Evolutionary conservation across 805 yeast species (phyloP).

Genomic region (Citeromyces nyonsensis): DNA sequence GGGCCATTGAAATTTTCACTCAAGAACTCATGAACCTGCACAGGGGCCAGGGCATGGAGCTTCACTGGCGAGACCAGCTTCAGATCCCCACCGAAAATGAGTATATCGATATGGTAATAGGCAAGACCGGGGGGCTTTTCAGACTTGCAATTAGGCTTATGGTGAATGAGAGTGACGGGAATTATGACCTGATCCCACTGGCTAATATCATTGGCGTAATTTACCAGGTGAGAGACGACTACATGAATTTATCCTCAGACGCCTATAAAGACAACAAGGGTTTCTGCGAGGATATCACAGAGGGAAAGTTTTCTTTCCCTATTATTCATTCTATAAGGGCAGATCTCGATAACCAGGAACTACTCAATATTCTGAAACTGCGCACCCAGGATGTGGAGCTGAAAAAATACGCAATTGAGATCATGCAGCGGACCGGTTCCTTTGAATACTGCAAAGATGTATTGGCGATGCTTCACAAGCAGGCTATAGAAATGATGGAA

Average conservation of each 20-base stretch:
- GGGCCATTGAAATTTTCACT: conserved; percentile 22
- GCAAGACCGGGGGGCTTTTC: conserved; percentile 83
- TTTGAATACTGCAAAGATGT: conserved; percentile 21
- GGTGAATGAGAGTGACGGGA: conserved; percentile 15
- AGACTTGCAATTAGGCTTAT: conserved; percentile 57
- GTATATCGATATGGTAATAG: conserved; percentile 69
- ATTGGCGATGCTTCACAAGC: conserved; percentile 10
- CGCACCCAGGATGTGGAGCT: conserved; percentile 31
- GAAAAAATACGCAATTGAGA: conserved; percentile 33
- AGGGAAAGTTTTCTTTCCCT: conserved; percentile 83
- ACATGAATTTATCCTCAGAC: conserved; percentile 45
- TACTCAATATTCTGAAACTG: conserved; percentile 33
- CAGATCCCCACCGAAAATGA: conserved; percentile 43
- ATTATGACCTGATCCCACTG: conserved; percentile 29
- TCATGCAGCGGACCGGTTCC: conserved; percentile 23
- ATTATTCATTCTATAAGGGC: conserved; percentile 47
- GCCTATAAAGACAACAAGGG: conserved; percentile 51
- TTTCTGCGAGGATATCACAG: conserved; percentile 72
- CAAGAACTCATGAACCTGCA: conserved; percentile 75
- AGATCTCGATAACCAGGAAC: conserved; percentile 19
- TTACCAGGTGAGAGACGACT: conserved; percentile 81
- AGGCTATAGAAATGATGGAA: conserved; percentile 10
- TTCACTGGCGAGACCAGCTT: conserved; percentile 70
- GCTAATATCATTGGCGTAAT: conserved; percentile 70
- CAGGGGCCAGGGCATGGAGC: conserved; percentile 80